Conservation (phyloP, 2,329 filamentous ascomycete genomes). For the Davidsoniella virescens region DNA sequence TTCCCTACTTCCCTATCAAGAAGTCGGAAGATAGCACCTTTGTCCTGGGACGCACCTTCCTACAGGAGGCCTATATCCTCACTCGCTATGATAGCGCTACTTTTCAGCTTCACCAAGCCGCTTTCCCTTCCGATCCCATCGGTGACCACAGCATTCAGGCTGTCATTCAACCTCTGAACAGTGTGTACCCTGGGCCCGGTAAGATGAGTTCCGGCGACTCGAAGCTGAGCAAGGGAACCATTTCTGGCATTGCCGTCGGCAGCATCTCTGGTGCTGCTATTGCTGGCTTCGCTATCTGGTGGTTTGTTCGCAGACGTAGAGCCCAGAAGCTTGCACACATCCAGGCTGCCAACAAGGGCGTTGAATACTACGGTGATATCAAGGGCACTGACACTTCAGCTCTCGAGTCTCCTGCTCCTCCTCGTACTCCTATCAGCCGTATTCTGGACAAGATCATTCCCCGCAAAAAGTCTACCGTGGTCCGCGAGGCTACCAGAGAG, state of each 20-base stretch:
- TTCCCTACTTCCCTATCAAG: conserved; percentile 51
- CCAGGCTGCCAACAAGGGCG: too few relatives aligned
- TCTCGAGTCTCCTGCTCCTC: conserved; percentile 15
- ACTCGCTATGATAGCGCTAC: conserved; percentile 36
- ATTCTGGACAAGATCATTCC: conserved; percentile 29
- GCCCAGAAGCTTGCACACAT: conserved; percentile 15
- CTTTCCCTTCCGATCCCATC: conserved; percentile 30
- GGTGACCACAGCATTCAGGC: conserved; percentile 24
- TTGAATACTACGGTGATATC: too few relatives aligned
- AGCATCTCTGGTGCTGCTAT: conserved; percentile 23
- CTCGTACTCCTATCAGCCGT: conserved; percentile 22
- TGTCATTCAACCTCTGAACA: conserved; percentile 24
- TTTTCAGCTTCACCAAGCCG: conserved; percentile 40
- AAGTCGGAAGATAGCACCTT: conserved; percentile 37
- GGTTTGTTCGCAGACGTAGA: conserved; percentile 22
- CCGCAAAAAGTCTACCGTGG: conserved; percentile 19
- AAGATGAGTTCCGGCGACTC: conserved; percentile 4
- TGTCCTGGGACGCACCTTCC: conserved; percentile 49
- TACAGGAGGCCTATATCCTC: conserved; percentile 51
- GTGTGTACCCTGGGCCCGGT: conserved; percentile 29
- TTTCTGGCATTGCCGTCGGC: conserved; percentile 29
- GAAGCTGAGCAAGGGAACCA: conserved; percentile 25
- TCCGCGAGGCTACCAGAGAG: conserved; percentile 10
- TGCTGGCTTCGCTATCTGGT: conserved; percentile 20
- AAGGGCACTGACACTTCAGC: too few relatives aligned